Evolutionary conservation across 1,284 basidiomycete species (phyloP).

Genomic region (Tilletiopsis washingtonensis): DNA sequence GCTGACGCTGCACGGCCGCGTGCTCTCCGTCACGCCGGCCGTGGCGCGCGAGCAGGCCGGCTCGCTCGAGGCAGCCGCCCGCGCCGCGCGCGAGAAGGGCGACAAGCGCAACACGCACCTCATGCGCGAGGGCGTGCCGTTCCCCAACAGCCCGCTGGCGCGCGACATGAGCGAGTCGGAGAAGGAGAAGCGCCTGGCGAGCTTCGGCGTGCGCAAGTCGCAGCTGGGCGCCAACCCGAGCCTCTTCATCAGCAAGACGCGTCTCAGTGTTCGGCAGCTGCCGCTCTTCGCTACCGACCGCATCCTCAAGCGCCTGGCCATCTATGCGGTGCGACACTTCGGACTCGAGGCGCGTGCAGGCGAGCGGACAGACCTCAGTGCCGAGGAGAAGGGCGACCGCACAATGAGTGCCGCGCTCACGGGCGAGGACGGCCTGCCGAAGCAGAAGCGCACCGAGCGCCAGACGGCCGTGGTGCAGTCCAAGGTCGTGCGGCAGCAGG

Average conservation of each 20-base stretch:
- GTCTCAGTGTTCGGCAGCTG: slow-evolving; percentile 84
- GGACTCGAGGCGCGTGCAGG: slow-evolving; percentile 67
- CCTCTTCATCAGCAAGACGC: slow-evolving; percentile 85
- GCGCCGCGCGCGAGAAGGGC: slow-evolving; percentile 67
- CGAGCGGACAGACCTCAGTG: slow-evolving; percentile 57
- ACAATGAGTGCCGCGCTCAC: slow-evolving; percentile 3
- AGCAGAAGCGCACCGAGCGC: slow-evolving; percentile 50
- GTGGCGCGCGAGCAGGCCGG: slow-evolving; percentile 81
- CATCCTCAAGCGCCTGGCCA: slow-evolving; percentile 75
- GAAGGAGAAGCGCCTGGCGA: slow-evolving; percentile 32
- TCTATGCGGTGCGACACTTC: slow-evolving; percentile 72
- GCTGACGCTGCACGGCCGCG: slow-evolving; percentile 83
- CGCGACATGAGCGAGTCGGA: slow-evolving; percentile 23
- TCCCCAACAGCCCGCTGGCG: slow-evolving; percentile 33
- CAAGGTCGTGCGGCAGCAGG: slow-evolving; percentile 79
- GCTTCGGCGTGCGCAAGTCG: slow-evolving; percentile 34
- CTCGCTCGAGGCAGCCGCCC: slow-evolving; percentile 77
- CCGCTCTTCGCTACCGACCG: slow-evolving; percentile 84
- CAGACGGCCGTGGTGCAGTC: slow-evolving; percentile 64
- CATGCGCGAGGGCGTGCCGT: slow-evolving; percentile 66
- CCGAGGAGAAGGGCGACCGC: slow-evolving; percentile 62
- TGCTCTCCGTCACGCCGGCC: slow-evolving; percentile 80
- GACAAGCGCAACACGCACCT: slow-evolving; percentile 96
- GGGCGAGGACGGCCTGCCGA: background rate
- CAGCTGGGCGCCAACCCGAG: slow-evolving; percentile 72